These are phyloP conservation scores for Stagonosporopsis rhizophila DNA, from an alignment of 2,329 filamentous ascomycete species.

Conservation along the genomic window DNA sequence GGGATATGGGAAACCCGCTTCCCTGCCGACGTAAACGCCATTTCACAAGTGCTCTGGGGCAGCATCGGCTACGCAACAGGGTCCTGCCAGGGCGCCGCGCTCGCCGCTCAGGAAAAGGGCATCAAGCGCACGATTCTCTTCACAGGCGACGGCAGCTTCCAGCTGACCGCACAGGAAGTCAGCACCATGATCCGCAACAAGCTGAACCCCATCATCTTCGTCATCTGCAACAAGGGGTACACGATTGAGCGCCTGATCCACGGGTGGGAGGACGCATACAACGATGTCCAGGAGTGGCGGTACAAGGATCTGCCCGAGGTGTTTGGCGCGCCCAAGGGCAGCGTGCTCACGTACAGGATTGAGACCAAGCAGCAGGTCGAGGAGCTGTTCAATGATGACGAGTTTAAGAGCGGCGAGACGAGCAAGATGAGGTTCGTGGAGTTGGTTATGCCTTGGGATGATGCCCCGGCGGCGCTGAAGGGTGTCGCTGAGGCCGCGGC, in stretches of 20 bases:
- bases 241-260: conserved; percentile 91
- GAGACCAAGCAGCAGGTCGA: conserved; percentile 74
- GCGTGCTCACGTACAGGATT: conserved; percentile 69
- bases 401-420: conserved; percentile 60
- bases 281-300: conserved; percentile 79
- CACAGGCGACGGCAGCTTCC: conserved; percentile 87
- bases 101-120: conserved; percentile 73
- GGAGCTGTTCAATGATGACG: conserved; percentile 66
- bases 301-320: conserved; percentile 71
- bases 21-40: conserved; percentile 76
- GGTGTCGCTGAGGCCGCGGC: conserved; percentile 75
- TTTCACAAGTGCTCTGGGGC: conserved; percentile 79
- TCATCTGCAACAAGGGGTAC: conserved; percentile 88
- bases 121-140: conserved; percentile 76
- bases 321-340: conserved; percentile 68
- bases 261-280: conserved; percentile 79
- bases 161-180: conserved; percentile 83
- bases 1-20: conserved; percentile 87
- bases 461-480: conserved; percentile 75
- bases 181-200: conserved; percentile 81
- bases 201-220: conserved; percentile 80
- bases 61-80: conserved; percentile 71
- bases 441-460: conserved; percentile 79
- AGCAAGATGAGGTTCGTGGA: conserved; percentile 75
- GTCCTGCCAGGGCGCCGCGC: conserved; percentile 71